phyloP scores from a whole-genome alignment of 2,329 filamentous ascomycete species.

The Ophiostoma montium region DNA sequence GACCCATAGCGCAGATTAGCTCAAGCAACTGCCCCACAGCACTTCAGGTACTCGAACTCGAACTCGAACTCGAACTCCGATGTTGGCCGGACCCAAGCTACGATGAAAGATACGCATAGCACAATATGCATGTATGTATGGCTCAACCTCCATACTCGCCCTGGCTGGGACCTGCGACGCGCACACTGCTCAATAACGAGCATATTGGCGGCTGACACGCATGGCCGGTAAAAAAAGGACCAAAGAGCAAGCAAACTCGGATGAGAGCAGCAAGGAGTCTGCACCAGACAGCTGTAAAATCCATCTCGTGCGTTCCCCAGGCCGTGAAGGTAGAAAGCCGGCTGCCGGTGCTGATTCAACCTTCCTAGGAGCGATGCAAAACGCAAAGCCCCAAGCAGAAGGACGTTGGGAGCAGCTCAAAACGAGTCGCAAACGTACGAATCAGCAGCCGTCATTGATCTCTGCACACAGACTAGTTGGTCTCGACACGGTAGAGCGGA shows the following conservation, averaged over 20 bases:
- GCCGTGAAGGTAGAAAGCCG: neutral
- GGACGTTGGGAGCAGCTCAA: constrained; percentile 1
- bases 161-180: neutral
- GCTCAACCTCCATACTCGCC: neutral
- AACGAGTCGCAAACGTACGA: neutral
- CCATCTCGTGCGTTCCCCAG: neutral
- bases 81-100: too few species aligned
- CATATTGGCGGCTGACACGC: neutral
- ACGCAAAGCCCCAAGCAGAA: neutral
- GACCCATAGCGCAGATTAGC: too few species aligned
- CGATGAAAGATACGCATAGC: neutral
- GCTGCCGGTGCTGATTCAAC: neutral
- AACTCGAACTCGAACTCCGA: too few species aligned
- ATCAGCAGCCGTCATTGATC: constrained; percentile 31
- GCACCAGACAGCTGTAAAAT: neutral
- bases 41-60: too few species aligned
- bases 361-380: neutral
- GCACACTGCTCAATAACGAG: neutral
- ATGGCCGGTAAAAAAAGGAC: neutral
- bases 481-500: constrained; percentile 59
- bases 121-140: neutral
- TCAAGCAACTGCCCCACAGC: too few species aligned
- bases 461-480: constrained; percentile 97
- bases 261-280: constrained; percentile 1
- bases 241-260: constrained; percentile 1